Percentiles rank a stretch among this genome's conserved stretches.
These are phyloP conservation scores for Haematococcus lacustris DNA, from an alignment of 139 green algal species.

Conservation along the genomic window DNA sequence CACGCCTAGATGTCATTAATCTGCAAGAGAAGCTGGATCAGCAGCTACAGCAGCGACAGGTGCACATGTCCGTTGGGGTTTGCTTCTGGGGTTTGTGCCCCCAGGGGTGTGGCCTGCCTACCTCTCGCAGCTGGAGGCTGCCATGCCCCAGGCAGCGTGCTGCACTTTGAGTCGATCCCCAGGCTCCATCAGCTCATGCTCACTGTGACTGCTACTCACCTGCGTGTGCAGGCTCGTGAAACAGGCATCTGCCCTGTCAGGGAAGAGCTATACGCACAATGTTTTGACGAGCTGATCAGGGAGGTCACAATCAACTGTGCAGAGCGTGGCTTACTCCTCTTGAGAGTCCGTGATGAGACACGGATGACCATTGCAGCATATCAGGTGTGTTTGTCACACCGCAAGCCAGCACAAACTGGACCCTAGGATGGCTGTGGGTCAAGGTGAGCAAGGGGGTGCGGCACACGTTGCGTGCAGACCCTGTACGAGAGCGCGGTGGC, in stretches of 20 bases:
- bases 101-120: background rate
- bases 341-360: constrained; percentile 79
- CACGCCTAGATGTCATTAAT: constrained; percentile 77
- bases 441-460: background rate
- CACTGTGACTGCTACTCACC: too few species aligned
- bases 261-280: constrained; percentile 85
- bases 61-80: background rate
- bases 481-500: constrained; percentile 78
- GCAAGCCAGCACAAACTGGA: too few species aligned
- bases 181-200: too few species aligned
- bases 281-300: constrained; percentile 73
- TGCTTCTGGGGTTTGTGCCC: background rate
- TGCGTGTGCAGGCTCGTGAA: constrained; percentile 59
- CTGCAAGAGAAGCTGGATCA: constrained; percentile 81
- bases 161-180: too few species aligned
- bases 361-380: constrained; percentile 76
- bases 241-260: constrained; percentile 84
- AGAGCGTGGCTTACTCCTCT: constrained; percentile 72
- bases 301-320: constrained; percentile 83
- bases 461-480: constrained; percentile 44
- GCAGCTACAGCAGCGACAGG: constrained; percentile 76
- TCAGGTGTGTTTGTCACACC: constrained; percentile 35
- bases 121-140: too few species aligned
- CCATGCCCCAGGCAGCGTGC: too few species aligned
- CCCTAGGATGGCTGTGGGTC: too few species aligned